Base-by-base conservation (phyloP, 495 filamentous ascomycete species). In the Cryomyces minteri region DNA sequence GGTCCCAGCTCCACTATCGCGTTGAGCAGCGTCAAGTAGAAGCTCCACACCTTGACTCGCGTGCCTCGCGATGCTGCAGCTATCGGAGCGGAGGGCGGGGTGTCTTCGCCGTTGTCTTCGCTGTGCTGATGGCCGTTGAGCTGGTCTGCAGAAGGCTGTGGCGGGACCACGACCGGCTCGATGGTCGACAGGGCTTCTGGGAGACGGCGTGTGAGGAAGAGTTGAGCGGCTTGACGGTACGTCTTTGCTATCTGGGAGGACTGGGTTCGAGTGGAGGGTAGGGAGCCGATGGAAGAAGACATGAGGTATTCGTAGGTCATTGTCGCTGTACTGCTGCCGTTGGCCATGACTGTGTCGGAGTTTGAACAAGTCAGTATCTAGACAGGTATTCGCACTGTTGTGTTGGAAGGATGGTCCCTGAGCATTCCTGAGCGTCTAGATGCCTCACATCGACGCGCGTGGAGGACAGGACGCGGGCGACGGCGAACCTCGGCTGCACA, bases 11-110 rank as follows among this genome's bases (percentile, higher is more conserved):
- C 87, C 33, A 88, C 69, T 40, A 94, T 80, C 28, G 83, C 83
- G 63, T 94, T 92, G 32, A 96, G 70, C 28, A 96, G 74, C 0
- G 86, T 93, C 43, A 96, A 74, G 60, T 96, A 96, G 52, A 98
- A 70, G 61, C 84, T 92, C 92, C 92, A 98, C 45, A 95, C 76
- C 60, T 94, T 96, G 62, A 94, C 84, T 50, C 88, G 70, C 47
- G 81, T 84, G 36, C 76, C 78, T 43, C 76, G 70, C 41, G 81
- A 82, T 45, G 81, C 82, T 49, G 66, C 68, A 43, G 77, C 76
- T 43, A 94, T 77, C 4, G 82, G 82, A 38, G 84, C 81, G 31
- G 67, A 62, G 11, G 56, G 48, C 10, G 61, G 52, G 10, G 55
- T 44, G 1, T 37, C 44, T 5, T 42, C 29, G 6, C 39, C 42